Conservation (phyloP, 2,329 filamentous ascomycete species). For the Nannizziopsis barbatae region DNA sequence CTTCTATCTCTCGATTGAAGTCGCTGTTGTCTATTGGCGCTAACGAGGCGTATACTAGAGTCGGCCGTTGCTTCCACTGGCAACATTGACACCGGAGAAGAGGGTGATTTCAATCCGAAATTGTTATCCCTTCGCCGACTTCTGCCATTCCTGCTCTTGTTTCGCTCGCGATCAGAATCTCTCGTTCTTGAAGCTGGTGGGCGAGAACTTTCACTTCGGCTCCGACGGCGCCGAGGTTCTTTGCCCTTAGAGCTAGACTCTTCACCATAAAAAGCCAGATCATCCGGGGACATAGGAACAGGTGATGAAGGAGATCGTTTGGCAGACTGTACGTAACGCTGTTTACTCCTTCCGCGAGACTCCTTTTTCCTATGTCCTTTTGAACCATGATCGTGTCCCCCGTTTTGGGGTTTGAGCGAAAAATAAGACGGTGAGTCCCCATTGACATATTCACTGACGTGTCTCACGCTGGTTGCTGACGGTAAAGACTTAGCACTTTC, state of each 20-base stretch:
- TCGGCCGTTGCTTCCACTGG: slow-evolving; percentile 52
- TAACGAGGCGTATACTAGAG: slow-evolving; percentile 41
- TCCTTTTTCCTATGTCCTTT: slow-evolving; percentile 48
- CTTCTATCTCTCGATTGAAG: slow-evolving; percentile 43
- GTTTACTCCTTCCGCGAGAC: slow-evolving; percentile 51
- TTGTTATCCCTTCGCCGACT: slow-evolving; percentile 50
- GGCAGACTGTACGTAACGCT: slow-evolving; percentile 58
- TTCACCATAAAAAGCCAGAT: slow-evolving; percentile 42
- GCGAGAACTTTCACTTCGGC: slow-evolving; percentile 4
- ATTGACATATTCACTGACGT: slow-evolving; percentile 73
- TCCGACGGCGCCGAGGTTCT: slow-evolving; percentile 1
- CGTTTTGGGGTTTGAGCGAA: slow-evolving; percentile 36
- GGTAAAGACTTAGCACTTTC: slow-evolving; percentile 41
- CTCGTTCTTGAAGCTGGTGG: slow-evolving; percentile 4
- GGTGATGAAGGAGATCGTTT: slow-evolving; percentile 88
- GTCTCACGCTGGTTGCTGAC: slow-evolving; percentile 52
- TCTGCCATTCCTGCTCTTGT: slow-evolving; percentile 42
- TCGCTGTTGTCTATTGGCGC: slow-evolving; percentile 34
- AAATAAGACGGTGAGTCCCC: slow-evolving; percentile 67
- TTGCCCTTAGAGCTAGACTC: background rate
- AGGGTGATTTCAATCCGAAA: slow-evolving; percentile 58
- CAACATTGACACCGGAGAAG: slow-evolving; percentile 68
- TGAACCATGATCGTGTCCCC: slow-evolving; percentile 31
- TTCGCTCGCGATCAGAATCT: background rate
- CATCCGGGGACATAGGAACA: slow-evolving; percentile 86